A percentile compares a stretch with the other conserved stretches of the same genome.
Conservation (phyloP, 192 early-diverging fungal species). For the Obelidium mucronatum region DNA sequence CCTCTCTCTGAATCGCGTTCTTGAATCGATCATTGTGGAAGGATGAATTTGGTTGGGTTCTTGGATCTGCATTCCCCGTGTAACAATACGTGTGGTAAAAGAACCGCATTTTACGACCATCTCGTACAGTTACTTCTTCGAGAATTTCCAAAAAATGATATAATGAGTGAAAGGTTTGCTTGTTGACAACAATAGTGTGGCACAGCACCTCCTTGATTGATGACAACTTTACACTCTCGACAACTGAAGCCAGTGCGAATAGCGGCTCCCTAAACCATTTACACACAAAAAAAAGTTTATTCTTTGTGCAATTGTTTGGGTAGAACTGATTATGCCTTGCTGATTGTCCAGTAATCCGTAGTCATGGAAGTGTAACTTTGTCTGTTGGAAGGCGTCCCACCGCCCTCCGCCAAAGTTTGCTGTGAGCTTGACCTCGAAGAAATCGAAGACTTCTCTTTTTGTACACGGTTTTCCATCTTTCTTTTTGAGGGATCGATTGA, state of each 20-base stretch:
- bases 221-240: slow-evolving; percentile 48
- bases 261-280: not conserved
- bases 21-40: slow-evolving; percentile 34
- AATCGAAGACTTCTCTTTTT: too few relatives aligned
- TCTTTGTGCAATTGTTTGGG: not conserved
- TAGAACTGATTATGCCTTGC: not conserved
- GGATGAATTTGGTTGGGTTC: slow-evolving; percentile 43
- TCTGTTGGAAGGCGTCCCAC: not conserved
- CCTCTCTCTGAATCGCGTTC: slow-evolving; percentile 21
- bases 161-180: not conserved
- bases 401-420: too few relatives aligned
- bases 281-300: too few relatives aligned
- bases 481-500: not conserved
- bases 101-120: slow-evolving; percentile 59
- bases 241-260: slow-evolving; percentile 45
- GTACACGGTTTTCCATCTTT: not conserved
- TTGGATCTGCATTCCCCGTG: slow-evolving; percentile 46
- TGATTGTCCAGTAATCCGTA: slow-evolving; percentile 17
- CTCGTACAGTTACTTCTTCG: slow-evolving; percentile 39
- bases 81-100: slow-evolving; percentile 55
- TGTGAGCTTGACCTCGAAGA: too few relatives aligned
- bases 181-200: too few relatives aligned
- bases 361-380: not conserved
- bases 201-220: slow-evolving; percentile 19
- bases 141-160: not conserved